These are phyloP conservation scores for Ceratocystis eucalypticola DNA, from an alignment of 2,329 filamentous ascomycete species.

Conservation along the genomic window DNA sequence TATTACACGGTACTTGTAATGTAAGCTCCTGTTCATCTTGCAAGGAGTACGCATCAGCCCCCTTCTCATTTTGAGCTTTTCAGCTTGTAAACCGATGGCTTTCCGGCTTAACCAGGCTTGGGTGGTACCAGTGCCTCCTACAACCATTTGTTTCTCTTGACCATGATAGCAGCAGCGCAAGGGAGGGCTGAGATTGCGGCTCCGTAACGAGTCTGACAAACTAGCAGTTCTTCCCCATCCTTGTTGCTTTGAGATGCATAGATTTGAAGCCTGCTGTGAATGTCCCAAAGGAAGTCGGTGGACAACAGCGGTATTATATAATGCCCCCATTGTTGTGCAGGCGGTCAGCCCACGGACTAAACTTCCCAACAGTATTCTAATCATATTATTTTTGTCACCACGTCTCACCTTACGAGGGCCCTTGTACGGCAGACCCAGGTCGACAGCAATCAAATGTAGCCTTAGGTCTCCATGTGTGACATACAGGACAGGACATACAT, in stretches of 20 bases:
- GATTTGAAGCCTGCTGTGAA: too few species aligned
- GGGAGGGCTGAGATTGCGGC: neutral
- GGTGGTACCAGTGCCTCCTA: neutral
- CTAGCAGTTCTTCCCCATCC: neutral
- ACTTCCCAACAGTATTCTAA: neutral
- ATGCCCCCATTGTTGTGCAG: too few species aligned
- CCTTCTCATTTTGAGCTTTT: neutral
- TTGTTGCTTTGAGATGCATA: too few species aligned
- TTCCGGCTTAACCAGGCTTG: neutral
- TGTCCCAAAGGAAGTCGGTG: too few species aligned
- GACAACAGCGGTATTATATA: too few species aligned
- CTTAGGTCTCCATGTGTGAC: neutral
- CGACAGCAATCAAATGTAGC: neutral
- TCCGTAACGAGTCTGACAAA: neutral
- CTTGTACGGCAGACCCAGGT: neutral
- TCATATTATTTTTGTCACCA: neutral
- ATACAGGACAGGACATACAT: neutral
- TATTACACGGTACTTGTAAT: neutral
- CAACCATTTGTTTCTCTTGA: neutral
- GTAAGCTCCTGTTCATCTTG: neutral
- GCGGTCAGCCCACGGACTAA: too few species aligned
- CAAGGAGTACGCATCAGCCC: neutral
- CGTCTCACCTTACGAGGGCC: neutral
- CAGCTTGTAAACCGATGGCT: neutral
- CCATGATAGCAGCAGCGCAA: neutral